Evolutionary conservation across 306 rosid genomes (phyloP), one percentile per base, ranked within the genome.

Genomic region (Erythrophleum fordii): DNA sequence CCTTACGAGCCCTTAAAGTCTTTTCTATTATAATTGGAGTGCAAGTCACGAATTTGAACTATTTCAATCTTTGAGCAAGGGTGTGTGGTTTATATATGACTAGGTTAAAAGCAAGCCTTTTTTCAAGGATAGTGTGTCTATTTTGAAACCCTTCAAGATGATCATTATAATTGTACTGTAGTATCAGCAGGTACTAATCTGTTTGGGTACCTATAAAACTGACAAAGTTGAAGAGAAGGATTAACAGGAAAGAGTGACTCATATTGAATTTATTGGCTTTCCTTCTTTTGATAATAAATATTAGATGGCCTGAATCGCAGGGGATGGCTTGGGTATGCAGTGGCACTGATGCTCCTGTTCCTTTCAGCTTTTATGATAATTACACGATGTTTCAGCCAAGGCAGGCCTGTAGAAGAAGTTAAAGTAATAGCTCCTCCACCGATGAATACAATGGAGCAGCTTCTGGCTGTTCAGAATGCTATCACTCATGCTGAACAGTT

Each of bases 401-500:
- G 88, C 34, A 87, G 48, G 44, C 79, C 97, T 34, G 84, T 85
- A 42, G 77, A 87, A 20, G 94, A 77, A 84, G 85, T 96, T 34
- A 93, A 85, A 88, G 97, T 96, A 51, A 13, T 89, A 67, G 91
- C 91, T 14, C 98, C 99, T 75, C 97, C 99, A 0, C 81, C 93
- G n/a, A 87, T 87, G 94, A 96, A 82, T 78, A 91, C 93, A 69
- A 84, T 96, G 99, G 99, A 96, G 76, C 99, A 96, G 84, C 93
- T 96, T 85, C 81, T 90, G 86, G 97, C 97, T 68, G 93, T 96
- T 76, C 99, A 96, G 86, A 93, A 89, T 80, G 97, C 85, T 13
- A 83, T 92, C 81, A 81, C 95, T 67, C 98, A 90, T 81, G 90
- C 89, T 18, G 98, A 93, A 80, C 91, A 85, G 78, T 20, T 89